These are phyloP conservation scores for Apiotrichum gracile DNA, from an alignment of 1,284 basidiomycete species.

Conservation along the genomic window DNA sequence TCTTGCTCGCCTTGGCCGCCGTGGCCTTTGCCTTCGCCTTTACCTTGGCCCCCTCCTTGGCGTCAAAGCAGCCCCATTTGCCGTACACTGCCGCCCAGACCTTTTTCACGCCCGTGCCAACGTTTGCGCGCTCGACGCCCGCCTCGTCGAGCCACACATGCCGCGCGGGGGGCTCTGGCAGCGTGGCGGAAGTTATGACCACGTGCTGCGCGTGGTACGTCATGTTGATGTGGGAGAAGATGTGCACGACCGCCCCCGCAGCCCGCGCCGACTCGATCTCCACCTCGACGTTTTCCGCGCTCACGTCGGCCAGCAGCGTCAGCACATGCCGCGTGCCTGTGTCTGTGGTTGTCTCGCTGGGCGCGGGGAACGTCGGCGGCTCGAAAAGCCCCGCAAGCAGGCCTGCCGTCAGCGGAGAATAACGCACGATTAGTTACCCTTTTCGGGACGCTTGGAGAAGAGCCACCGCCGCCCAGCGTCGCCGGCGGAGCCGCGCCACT, in stretches of 20 bases:
- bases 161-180: not conserved
- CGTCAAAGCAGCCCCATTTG: constrained; percentile 27
- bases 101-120: constrained; percentile 48
- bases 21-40: not conserved
- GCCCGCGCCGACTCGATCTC: not conserved
- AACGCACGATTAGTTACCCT: constrained; percentile 53
- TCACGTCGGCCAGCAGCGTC: not conserved
- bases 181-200: constrained; percentile 9
- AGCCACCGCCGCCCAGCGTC: constrained; percentile 59
- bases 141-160: constrained; percentile 29
- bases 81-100: constrained; percentile 43
- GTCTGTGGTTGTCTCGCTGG: not conserved
- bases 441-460: constrained; percentile 71
- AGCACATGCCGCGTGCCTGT: constrained; percentile 6
- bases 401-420: constrained; percentile 52
- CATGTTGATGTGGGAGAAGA: constrained; percentile 87
- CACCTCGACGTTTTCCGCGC: not conserved
- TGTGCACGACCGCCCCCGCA: constrained; percentile 54
- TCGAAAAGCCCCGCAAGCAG: constrained; percentile 72
- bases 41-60: no score
- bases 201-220: constrained; percentile 63
- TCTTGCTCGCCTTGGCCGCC: not conserved
- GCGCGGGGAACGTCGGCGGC: constrained; percentile 36
- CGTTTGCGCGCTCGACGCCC: constrained; percentile 32
- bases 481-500: constrained; percentile 56